Evolutionary conservation across 768 basidiomycete genomes (phyloP), one percentile per base, ranked within the genome.

Genomic region (Trametes cubensis): DNA sequence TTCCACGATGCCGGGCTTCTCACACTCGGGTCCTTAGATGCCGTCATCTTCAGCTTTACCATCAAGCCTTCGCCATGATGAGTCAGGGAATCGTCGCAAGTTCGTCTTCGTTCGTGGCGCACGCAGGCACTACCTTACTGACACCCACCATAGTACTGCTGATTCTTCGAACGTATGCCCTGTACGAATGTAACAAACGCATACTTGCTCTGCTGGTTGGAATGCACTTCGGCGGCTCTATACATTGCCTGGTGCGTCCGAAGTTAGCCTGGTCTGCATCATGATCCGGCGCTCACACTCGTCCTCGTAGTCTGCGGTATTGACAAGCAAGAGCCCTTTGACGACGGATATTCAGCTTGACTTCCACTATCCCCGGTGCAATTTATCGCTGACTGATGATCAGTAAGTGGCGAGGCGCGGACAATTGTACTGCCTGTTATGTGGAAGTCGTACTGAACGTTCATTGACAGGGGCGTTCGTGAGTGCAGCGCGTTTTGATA

Each of bases 161-260:
- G 13, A 25, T 62, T 10, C 61, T 69, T 46, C 67, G 71, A 17
- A 67, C 69, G 14, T 71, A 68, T n/a, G 70, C 70, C 3, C 50
- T 72, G 21, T 71, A 70, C 53, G 44, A 62, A 30, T 58, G 70
- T 40, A 69, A 59, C 21, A 62, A 53, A 11, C 56, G 52, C 21
- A 53, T 72, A n/a, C 55, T 70, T 14, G 38, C 28, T 2, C 8
- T 58, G 30, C 55, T 62, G 14, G 25, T 58, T 13, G 41, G 41
- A 30, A 62, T 55, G 55, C 49, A 62, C n/a, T 20, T 62, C 17
- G 61, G 54, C 11, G 61, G 61, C 17, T 41, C 39, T 3, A 50
- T 60, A 15, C 59, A 60, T 28, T 60, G 56, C 48, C 50, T 62
- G 17, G 55, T 55, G 25, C 46, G 53, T 42, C 18, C 8, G 5